Conservation (phyloP, 495 filamentous ascomycete species). For the Xylaria bambusicola region DNA sequence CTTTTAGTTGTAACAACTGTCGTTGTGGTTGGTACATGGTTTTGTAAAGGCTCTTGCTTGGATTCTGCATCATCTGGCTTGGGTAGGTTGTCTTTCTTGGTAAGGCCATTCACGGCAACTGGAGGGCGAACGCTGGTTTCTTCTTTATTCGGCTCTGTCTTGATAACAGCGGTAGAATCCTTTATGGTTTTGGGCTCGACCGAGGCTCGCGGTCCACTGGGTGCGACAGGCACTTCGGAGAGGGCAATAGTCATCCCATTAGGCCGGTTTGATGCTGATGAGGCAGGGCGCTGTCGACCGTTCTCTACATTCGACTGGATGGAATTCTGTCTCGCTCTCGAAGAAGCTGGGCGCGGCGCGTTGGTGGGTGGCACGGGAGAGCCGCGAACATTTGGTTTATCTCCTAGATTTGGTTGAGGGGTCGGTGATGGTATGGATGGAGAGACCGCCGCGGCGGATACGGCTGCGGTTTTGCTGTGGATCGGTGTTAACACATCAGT, state of each 20-base stretch:
- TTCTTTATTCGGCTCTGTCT: constrained; percentile 35
- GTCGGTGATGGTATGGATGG: constrained; percentile 69
- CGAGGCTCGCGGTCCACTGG: constrained; percentile 27
- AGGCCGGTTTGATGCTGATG: constrained; percentile 59
- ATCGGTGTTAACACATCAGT: constrained; percentile 17
- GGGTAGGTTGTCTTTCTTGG: constrained; percentile 35
- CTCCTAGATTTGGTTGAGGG: constrained; percentile 26
- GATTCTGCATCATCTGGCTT: constrained; percentile 33
- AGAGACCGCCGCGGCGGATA: constrained; percentile 49
- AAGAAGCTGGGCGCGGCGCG: constrained; percentile 58
- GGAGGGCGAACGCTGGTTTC: constrained; percentile 26
- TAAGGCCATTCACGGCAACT: constrained; percentile 30
- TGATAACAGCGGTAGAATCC: constrained; percentile 36
- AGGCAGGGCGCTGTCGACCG: constrained; percentile 58
- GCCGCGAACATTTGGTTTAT: constrained; percentile 39
- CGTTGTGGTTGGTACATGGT: constrained; percentile 27
- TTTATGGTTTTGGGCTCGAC: constrained; percentile 42
- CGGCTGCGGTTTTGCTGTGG: constrained; percentile 28
- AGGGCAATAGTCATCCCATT: constrained; percentile 35
- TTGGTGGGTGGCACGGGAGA: constrained; percentile 45
- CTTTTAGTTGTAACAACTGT: constrained; percentile 53
- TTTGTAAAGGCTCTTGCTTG: constrained; percentile 38
- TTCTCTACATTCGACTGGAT: constrained; percentile 55
- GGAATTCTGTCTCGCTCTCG: constrained; percentile 69
- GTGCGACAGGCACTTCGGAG: constrained; percentile 35